phyloP scores from a whole-genome alignment of 768 basidiomycete species.

The Boletus rubescentipes region DNA sequence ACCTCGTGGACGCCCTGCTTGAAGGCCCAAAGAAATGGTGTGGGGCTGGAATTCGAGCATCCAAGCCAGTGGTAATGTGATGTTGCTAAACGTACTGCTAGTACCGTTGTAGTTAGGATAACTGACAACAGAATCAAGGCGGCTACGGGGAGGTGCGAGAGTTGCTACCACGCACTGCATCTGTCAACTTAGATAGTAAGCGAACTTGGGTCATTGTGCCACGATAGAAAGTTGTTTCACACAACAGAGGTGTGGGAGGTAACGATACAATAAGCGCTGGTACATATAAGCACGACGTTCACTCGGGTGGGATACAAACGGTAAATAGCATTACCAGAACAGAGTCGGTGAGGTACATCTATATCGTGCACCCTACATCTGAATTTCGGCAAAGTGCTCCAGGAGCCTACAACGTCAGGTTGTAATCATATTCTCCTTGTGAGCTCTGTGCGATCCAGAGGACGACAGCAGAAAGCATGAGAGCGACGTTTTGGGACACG shows the following conservation, averaged over 20 bases:
- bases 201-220: too few relatives aligned
- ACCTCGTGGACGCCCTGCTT: too few relatives aligned
- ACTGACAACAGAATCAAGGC: too few relatives aligned
- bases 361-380: not conserved
- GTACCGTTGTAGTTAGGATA: too few relatives aligned
- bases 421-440: conserved; percentile 91
- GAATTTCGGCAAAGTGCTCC: not conserved
- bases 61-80: not conserved
- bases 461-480: conserved; percentile 83
- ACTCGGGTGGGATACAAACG: conserved; percentile 7
- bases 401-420: conserved; percentile 58
- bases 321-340: conserved; percentile 8
- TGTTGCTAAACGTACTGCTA: not conserved
- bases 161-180: too few relatives aligned
- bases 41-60: too few relatives aligned
- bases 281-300: not conserved
- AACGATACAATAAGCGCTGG: not conserved
- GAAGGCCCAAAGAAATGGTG: too few relatives aligned
- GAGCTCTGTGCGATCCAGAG: conserved; percentile 91
- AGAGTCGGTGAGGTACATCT: not conserved
- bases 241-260: too few relatives aligned
- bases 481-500: conserved; percentile 87
- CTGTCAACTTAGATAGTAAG: too few relatives aligned
- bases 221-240: too few relatives aligned
- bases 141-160: too few relatives aligned